Conservation (phyloP, 768 basidiomycete species). For the Boletus rufocinnamomeus region DNA sequence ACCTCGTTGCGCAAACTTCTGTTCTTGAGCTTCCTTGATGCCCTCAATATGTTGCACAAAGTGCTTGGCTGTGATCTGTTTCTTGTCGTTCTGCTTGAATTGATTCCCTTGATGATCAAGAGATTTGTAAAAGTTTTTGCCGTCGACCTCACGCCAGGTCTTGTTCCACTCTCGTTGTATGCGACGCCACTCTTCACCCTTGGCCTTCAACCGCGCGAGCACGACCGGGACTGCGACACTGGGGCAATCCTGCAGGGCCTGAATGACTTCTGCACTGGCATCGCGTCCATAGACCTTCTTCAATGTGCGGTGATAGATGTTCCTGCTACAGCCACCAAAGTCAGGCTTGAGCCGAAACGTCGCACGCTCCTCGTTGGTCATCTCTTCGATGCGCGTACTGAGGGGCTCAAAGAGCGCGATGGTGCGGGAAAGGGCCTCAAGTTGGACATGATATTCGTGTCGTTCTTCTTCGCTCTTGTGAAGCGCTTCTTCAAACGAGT, state of each 20-base stretch:
- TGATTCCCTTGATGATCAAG: constrained; percentile 94
- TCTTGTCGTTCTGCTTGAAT: constrained; percentile 97
- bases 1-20: constrained; percentile 31
- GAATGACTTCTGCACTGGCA: constrained; percentile 70
- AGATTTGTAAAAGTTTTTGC: constrained; percentile 97
- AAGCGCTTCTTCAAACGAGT: constrained; percentile 91
- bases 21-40: constrained; percentile 60
- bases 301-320: constrained; percentile 89
- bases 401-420: constrained; percentile 92
- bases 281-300: constrained; percentile 93
- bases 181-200: constrained; percentile 96
- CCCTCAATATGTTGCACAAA: constrained; percentile 81
- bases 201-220: constrained; percentile 82
- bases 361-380: constrained; percentile 84
- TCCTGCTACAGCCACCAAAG: constrained; percentile 85
- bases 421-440: constrained; percentile 88
- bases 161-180: constrained; percentile 94
- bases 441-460: constrained; percentile 95
- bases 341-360: constrained; percentile 81
- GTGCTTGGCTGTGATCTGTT: constrained; percentile 79
- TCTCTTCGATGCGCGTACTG: constrained; percentile 78
- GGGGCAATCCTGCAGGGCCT: constrained; percentile 90
- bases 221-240: constrained; percentile 91
- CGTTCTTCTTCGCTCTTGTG: constrained; percentile 98
- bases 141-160: constrained; percentile 96